Evolutionary conservation across 306 rosid genomes (phyloP), one percentile per base, ranked within the genome.

Genomic region (Glycine soja): DNA sequence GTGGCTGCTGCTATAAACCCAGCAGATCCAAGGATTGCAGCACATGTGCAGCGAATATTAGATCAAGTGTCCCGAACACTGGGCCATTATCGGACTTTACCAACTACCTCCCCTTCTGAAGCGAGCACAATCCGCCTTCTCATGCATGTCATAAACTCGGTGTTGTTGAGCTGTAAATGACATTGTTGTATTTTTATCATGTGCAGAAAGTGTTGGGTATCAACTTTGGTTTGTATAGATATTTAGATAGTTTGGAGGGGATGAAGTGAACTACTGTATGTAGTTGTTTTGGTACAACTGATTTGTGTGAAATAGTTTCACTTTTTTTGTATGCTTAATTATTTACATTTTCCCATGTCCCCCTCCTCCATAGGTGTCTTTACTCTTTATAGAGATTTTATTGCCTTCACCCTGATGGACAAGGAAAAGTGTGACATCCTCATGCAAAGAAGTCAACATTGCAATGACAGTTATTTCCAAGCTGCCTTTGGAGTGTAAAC

Each of bases 91-190:
- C 87, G 91, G 48, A 75, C 42, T 48, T 69, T 86, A 53, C 85
- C 91, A 24, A 69, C 82, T 11, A 84, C 81, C n/a, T 64, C 93
- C 18, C 84, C 91, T 18, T 79, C 88, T 9, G 95, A 91, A 79
- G 82, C 80, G 8, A 88, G 86, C 86, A 77, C 83, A 13, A 83
- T 88, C 64, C 93, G 93, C 62, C 91, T 91, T 57, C 90, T 91
- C 54, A 89, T 85, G 91, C 95, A 91, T 76, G 95, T 91, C 70
- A 83, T 91, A 78, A 91, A 91, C 80, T 89, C 93, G 6, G 72
- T 91, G 76, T 51, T 89, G 10, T 70, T 89, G 85, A 91, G 91
- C 85, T 89, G 91, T 89, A 91, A 91, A 91, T 91, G 90, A 91
- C 52, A 67, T 79, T 56, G 47, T 67, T 77, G 80, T 52, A 59